Evolutionary conservation across 1,139 yeast species (phyloP), one percentile per base, ranked within the genome.

Genomic region (Yamadazyma atmosphaerica): DNA sequence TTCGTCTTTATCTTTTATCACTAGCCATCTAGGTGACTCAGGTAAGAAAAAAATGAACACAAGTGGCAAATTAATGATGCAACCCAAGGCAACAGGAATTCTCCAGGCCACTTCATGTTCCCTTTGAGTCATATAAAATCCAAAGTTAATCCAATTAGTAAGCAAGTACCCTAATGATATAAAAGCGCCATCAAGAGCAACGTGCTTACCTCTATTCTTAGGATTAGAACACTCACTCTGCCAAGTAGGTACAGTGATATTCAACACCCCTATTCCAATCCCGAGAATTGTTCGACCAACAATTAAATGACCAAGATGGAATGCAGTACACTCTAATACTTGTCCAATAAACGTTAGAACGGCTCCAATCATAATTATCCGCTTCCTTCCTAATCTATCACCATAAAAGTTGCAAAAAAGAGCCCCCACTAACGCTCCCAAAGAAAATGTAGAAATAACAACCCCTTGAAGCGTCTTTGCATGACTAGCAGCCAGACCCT

Each of bases 71-170:
- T n/a, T n/a, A n/a, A n/a, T n/a, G n/a, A n/a, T n/a, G n/a, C n/a
- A n/a, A n/a, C n/a, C n/a, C n/a, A n/a, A n/a, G n/a, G n/a, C n/a
- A n/a, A n/a, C n/a, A n/a, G n/a, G n/a, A n/a, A n/a, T n/a, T n/a
- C n/a, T n/a, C n/a, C n/a, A n/a, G n/a, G n/a, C n/a, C n/a, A n/a
- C n/a, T n/a, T n/a, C n/a, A n/a, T n/a, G n/a, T n/a, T n/a, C n/a
- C n/a, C n/a, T n/a, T n/a, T n/a, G n/a, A n/a, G n/a, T n/a, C n/a
- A n/a, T n/a, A n/a, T n/a, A n/a, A n/a, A n/a, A n/a, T n/a, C n/a
- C n/a, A n/a, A n/a, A n/a, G n/a, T n/a, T 65, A 68, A 38, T 68
- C 75, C 22, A 68, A 45, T 72, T 72, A 66, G 49, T 70, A 63
- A 3, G 65, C 53, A 28, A 68, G 62, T 49, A 11, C 68, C 69